Percentiles rank a stretch among this genome's conserved stretches.
phyloP scores from a whole-genome alignment of 257 asterid species.

The Solanum medicagineum region DNA sequence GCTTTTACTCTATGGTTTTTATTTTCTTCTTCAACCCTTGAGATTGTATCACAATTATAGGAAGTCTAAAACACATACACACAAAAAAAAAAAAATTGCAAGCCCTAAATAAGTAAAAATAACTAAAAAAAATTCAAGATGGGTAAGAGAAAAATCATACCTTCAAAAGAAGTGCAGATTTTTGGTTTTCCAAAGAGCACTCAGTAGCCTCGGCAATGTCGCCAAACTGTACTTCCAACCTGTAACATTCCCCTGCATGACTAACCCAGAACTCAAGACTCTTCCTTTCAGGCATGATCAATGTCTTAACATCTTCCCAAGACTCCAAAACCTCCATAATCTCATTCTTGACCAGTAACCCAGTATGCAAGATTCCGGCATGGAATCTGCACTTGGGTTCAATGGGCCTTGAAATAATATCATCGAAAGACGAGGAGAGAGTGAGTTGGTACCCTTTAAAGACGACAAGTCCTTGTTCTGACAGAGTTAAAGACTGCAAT shows the following conservation, averaged over 20 bases:
- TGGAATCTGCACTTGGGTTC: slow-evolving; percentile 38
- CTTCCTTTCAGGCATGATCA: slow-evolving; percentile 78
- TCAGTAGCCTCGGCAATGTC: slow-evolving; percentile 48
- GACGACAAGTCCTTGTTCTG: slow-evolving; percentile 27
- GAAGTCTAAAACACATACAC: neutral
- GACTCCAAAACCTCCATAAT: slow-evolving; percentile 46
- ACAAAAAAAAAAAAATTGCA: neutral
- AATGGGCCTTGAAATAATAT: slow-evolving; percentile 46
- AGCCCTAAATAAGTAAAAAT: neutral
- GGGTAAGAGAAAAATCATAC: slow-evolving; percentile 16
- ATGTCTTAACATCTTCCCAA: slow-evolving; percentile 44
- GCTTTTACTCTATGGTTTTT: neutral
- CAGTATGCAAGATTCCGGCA: slow-evolving; percentile 32
- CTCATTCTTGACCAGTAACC: slow-evolving; percentile 36
- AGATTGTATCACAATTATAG: neutral
- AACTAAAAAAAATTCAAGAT: neutral
- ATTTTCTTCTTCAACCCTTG: neutral
- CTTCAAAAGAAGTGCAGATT: slow-evolving; percentile 50
- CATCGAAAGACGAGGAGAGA: slow-evolving; percentile 35
- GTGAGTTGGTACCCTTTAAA: slow-evolving; percentile 43
- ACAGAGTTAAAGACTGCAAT: slow-evolving; percentile 29
- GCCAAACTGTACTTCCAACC: slow-evolving; percentile 59
- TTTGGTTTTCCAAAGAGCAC: slow-evolving; percentile 26
- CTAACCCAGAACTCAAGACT: slow-evolving; percentile 40
- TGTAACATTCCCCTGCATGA: slow-evolving; percentile 31